Base-by-base conservation (phyloP, 768 basidiomycete species). In the Tylopilus balloui region DNA sequence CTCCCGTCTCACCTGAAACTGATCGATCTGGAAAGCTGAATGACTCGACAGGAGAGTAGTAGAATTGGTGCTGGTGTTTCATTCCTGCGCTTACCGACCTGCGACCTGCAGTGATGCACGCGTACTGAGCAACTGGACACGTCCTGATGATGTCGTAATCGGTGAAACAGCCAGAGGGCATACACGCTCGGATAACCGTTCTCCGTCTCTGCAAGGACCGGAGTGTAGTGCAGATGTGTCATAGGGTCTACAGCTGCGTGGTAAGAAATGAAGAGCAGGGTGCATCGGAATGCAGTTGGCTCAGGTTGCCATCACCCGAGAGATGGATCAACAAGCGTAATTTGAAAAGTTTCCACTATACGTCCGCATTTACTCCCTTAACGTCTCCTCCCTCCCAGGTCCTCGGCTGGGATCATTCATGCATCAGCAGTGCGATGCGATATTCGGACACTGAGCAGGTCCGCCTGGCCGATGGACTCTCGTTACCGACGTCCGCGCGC, bases 171-270 rank as follows among this genome's bases (percentile, higher is more conserved):
- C 27, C 43, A 27, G 25, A 27, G 24, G 48, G 21, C 32, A 29
- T 15, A 37, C 38, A 6, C 37, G 15, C 28, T 52, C 43, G 52
- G 43, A 41, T 58, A 48, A 27, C 6, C 6, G 36, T 14, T 35
- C 13, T 46, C 10, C 17, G 13, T 36, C 24, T 40, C 39, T 20
- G 41, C 48, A 42, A 38, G 42, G 21, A 20, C 29, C 21, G 25
- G 24, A 23, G 12, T 25, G 9, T 28, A 13, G 34, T 25, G n/a
- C 21, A 45, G 47, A 31, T 43, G 20, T 44, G 45, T 53, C 47
- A 56, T 48, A 56, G 57, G 60, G 60, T 53, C 48, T 15, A 34
- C 31, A 45, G 14, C 57, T 48, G 34, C 28, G 41, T 25, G 43
- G 19, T 19, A 32, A 39, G 41, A 43, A 47, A 54, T 45, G 50